These are phyloP conservation scores for Thymus mandschuricus DNA, from an alignment of 257 asterid species.

Conservation along the genomic window DNA sequence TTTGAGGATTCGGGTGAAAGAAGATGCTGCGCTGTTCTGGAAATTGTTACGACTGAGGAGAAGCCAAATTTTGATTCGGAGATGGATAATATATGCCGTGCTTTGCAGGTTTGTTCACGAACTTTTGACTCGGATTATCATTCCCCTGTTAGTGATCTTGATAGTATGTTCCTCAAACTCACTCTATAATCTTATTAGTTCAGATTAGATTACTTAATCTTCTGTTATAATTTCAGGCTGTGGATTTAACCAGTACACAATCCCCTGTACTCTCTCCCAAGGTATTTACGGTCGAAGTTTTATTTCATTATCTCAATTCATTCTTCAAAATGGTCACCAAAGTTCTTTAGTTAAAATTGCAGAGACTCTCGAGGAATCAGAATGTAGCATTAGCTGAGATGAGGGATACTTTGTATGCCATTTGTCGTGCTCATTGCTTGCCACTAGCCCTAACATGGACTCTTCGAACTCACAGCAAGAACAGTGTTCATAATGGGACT, in stretches of 20 bases:
- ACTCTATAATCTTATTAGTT: no score
- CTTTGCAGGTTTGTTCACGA: slow-evolving; percentile 53
- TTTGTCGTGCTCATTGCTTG: slow-evolving; percentile 65
- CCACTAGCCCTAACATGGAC: slow-evolving; percentile 85
- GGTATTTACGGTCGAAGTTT: slow-evolving; percentile 34
- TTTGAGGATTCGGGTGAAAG: slow-evolving; percentile 48
- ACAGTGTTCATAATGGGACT: not conserved
- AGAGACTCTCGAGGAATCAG: slow-evolving; percentile 62
- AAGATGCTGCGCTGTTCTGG: slow-evolving; percentile 76
- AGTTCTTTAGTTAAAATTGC: slow-evolving; percentile 13
- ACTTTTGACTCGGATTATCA: not conserved
- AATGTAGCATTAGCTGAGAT: slow-evolving; percentile 62
- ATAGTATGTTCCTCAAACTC: no score
- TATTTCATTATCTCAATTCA: slow-evolving; percentile 1
- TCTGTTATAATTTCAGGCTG: slow-evolving; percentile 51
- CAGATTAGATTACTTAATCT: not conserved
- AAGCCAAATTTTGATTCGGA: slow-evolving; percentile 57
- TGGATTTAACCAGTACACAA: slow-evolving; percentile 54
- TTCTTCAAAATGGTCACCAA: slow-evolving; percentile 1
- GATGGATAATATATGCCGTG: slow-evolving; percentile 53
- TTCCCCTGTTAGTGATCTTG: not conserved
- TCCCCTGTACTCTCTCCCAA: slow-evolving; percentile 53
- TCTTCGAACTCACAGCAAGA: slow-evolving; percentile 45
- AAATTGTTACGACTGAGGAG: slow-evolving; percentile 66
- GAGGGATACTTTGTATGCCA: slow-evolving; percentile 52